These are phyloP conservation scores for Ascodesmis nigricans DNA, from an alignment of 495 filamentous ascomycete species.

Conservation along the genomic window DNA sequence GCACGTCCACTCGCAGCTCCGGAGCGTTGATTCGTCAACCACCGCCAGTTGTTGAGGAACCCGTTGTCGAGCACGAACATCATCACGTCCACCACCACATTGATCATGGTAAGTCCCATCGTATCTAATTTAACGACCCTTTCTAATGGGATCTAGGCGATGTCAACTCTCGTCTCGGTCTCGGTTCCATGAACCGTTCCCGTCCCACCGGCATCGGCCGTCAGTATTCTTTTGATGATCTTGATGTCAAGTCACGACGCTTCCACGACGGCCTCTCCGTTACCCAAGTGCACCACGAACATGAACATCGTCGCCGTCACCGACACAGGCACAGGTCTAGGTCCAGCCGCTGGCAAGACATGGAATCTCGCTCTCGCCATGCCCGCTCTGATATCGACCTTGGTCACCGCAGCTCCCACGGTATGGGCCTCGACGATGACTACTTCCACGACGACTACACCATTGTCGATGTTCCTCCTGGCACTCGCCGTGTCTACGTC, in stretches of 20 bases:
- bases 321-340: slow-evolving; percentile 19
- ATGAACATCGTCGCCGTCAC: slow-evolving; percentile 28
- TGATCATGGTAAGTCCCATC: slow-evolving; percentile 66
- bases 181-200: slow-evolving; percentile 1
- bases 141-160: slow-evolving; percentile 6
- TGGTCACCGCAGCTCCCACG: slow-evolving; percentile 12
- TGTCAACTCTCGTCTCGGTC: not conserved
- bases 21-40: slow-evolving; percentile 7
- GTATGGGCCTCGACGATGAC: slow-evolving; percentile 26
- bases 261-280: slow-evolving; percentile 12
- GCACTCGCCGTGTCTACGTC: slow-evolving; percentile 51
- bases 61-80: slow-evolving; percentile 21
- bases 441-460: slow-evolving; percentile 42
- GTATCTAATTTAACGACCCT: not conserved
- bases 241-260: slow-evolving; percentile 17
- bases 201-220: slow-evolving; percentile 7
- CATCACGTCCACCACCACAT: slow-evolving; percentile 45
- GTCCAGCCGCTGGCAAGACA: not conserved
- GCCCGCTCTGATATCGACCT: slow-evolving; percentile 25
- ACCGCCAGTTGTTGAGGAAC: slow-evolving; percentile 15
- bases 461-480: slow-evolving; percentile 60
- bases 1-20: slow-evolving; percentile 3
- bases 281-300: slow-evolving; percentile 27
- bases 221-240: slow-evolving; percentile 19
- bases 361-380: slow-evolving; percentile 25